A percentile compares a stretch with the other conserved stretches of the same genome.
phyloP scores from a whole-genome alignment of 768 basidiomycete species.

The Paxillus rubicundulus region DNA sequence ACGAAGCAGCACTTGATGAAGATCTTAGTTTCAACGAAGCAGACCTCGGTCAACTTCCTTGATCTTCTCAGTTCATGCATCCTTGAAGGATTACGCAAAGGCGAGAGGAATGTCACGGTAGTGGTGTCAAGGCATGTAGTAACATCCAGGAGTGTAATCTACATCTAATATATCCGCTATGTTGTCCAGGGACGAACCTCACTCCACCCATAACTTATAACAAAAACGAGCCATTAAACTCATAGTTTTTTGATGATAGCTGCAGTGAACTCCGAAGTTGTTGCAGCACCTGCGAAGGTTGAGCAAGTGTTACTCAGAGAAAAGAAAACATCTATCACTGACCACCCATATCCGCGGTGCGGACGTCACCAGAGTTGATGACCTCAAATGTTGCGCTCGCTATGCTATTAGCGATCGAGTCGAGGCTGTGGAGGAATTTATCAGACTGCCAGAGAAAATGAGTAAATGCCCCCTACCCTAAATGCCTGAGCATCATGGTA shows the following conservation, averaged over 20 bases:
- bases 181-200: slow-evolving; percentile 3
- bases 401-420: slow-evolving; percentile 90
- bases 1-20: slow-evolving; percentile 49
- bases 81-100: background rate
- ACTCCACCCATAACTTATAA: background rate
- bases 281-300: slow-evolving; percentile 62
- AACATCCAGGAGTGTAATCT: slow-evolving; percentile 15
- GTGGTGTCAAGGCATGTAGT: slow-evolving; percentile 7
- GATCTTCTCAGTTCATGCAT: background rate
- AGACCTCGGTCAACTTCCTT: slow-evolving; percentile 28
- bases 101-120: slow-evolving; percentile 18
- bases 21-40: slow-evolving; percentile 47
- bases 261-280: slow-evolving; percentile 92
- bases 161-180: slow-evolving; percentile 26
- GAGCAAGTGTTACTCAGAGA: slow-evolving; percentile 2
- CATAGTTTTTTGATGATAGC: slow-evolving; percentile 84
- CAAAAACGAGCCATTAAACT: slow-evolving; percentile 9
- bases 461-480: slow-evolving; percentile 60
- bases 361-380: slow-evolving; percentile 81
- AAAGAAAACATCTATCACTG: slow-evolving; percentile 29
- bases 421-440: slow-evolving; percentile 54
- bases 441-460: slow-evolving; percentile 21
- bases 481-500: slow-evolving; percentile 96
- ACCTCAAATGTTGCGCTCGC: slow-evolving; percentile 91
- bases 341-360: slow-evolving; percentile 96